Conservation (phyloP, 2,329 filamentous ascomycete species). For the Fusarium sp. region DNA sequence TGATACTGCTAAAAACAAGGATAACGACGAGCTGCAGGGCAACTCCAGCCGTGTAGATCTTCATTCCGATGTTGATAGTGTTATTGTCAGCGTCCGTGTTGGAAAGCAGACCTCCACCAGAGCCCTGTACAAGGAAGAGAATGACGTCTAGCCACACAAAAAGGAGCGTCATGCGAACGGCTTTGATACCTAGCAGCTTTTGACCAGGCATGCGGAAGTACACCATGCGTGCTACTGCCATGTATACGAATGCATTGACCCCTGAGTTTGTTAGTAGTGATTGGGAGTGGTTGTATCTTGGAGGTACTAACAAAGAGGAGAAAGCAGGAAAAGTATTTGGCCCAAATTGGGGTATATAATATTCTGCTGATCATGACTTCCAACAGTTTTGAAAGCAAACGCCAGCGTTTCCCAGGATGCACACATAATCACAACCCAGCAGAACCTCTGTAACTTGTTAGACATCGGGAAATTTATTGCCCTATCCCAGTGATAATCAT, state of each 20-base stretch:
- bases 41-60: slow-evolving; percentile 57
- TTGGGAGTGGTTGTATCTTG: not conserved
- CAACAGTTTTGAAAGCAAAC: slow-evolving; percentile 55
- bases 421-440: slow-evolving; percentile 58
- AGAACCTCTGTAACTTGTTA: slow-evolving; percentile 46
- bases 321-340: slow-evolving; percentile 56
- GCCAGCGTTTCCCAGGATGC: slow-evolving; percentile 54
- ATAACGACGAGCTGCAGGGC: slow-evolving; percentile 55
- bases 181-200: slow-evolving; percentile 52
- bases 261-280: slow-evolving; percentile 41
- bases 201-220: slow-evolving; percentile 55
- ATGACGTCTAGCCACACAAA: slow-evolving; percentile 63
- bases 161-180: slow-evolving; percentile 56
- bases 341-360: slow-evolving; percentile 49
- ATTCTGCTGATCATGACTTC: slow-evolving; percentile 55
- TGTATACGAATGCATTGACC: slow-evolving; percentile 61
- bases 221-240: slow-evolving; percentile 57
- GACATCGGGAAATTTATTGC: not conserved
- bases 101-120: slow-evolving; percentile 55
- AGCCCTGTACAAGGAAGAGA: slow-evolving; percentile 60
- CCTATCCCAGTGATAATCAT: not conserved
- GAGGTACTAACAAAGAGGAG: slow-evolving; percentile 54
- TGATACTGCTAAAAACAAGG: slow-evolving; percentile 53
- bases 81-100: slow-evolving; percentile 40
- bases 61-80: slow-evolving; percentile 52